Base-by-base conservation (phyloP, 371 early-diverging fungal species). In the Mortierella sp. region DNA sequence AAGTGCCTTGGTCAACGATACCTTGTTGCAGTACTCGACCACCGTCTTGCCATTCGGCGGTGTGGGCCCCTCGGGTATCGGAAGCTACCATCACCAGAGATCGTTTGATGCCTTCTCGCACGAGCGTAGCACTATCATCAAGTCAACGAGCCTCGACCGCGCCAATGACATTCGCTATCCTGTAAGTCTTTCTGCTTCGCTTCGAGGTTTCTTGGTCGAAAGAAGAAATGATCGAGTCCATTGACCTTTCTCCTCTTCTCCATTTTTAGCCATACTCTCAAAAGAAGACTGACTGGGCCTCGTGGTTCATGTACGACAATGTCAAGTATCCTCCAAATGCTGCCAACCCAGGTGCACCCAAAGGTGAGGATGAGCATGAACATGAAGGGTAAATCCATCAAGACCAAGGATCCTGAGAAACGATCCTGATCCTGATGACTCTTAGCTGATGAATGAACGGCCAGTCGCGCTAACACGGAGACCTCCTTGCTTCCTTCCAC, bases 61-160 rank as follows among this genome's bases (percentile, higher is more conserved):
- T n/a, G 87, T 91, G 2, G 97, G 97, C 2, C 63, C 78, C 2
- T 94, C 94, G n/a, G 98, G 98, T 17, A 86, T 91, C 66, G 98
- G 98, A 48, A 79, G 68, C 34, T 97, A 96, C 79, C 94, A 92
- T 53, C 96, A 96, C 27, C 77, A 82, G 43, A 72, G 78, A 60
- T 90, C 93, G 4, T 93, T 95, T 65, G 79, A 88, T 17, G 80
- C 85, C 5, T 94, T 96, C 76, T 85, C 90, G 22, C 93, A 94
- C 63, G 84, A 86, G 39, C 79, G 92, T 9, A 68, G 83, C 12
- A 81, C 85, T 12, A 49, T 89, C 60, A 39, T 60, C 56, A 71
- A 71, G 60, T 41, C 46, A 1, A 29, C 59, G 41, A 60, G 64
- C 40, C 54, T 63, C 64, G 64, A 71, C 40, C 22, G 55, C 39